Percentiles rank a stretch among this genome's conserved stretches.
Conservation (phyloP, 345 rosid genomes). For the Brassica rapa region DNA sequence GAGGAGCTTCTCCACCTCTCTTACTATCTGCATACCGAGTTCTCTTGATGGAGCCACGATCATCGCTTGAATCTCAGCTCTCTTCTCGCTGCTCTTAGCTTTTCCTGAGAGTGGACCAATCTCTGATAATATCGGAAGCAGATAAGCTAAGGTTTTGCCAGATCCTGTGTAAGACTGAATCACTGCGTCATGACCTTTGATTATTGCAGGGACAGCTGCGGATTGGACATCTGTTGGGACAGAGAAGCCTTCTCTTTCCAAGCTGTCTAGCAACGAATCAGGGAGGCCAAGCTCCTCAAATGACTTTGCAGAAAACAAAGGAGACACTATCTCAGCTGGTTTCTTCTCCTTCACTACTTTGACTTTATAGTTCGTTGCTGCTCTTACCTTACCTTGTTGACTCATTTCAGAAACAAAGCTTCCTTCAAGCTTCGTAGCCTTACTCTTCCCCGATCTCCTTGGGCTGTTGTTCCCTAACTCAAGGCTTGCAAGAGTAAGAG, state of each 20-base stretch:
- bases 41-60: conserved; percentile 96
- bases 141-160: conserved; percentile 88
- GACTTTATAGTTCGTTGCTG: conserved; percentile 30
- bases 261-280: conserved; percentile 56
- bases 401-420: conserved; percentile 37
- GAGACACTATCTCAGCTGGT: conserved; percentile 50
- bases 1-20: conserved; percentile 83
- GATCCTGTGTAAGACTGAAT: conserved; percentile 95
- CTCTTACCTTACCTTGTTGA: conserved; percentile 49
- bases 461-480: conserved; percentile 48
- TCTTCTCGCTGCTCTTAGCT: conserved; percentile 45
- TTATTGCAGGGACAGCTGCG: conserved; percentile 75
- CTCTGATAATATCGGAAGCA: conserved; percentile 79
- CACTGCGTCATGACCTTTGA: conserved; percentile 72
- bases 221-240: conserved; percentile 90
- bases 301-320: conserved; percentile 72
- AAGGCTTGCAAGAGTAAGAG: conserved; percentile 70
- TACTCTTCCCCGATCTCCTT: conserved; percentile 35
- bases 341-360: conserved; percentile 46
- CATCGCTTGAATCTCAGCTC: conserved; percentile 73
- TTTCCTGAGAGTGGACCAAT: conserved; percentile 63
- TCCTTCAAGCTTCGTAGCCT: conserved; percentile 37
- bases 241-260: conserved; percentile 67
- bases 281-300: conserved; percentile 93
- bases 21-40: conserved; percentile 92